Evolutionary conservation across 345 rosid species (phyloP), one percentile per base, ranked within the genome.

Genomic region (Combretum micranthum): DNA sequence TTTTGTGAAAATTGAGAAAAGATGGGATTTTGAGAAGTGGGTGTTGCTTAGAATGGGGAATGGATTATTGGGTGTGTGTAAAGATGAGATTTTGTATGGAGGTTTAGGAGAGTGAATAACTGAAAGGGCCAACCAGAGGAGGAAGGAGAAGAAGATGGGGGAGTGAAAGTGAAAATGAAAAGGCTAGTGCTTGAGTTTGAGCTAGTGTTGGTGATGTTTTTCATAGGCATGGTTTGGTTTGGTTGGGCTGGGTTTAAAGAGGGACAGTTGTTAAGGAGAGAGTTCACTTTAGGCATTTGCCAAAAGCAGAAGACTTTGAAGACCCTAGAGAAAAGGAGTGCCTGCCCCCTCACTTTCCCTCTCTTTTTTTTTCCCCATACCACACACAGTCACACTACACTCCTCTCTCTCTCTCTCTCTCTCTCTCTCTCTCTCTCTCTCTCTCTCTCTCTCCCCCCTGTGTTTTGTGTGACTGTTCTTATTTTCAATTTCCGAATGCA

Each of bases 321-420:
- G 18, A 15, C 20, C 60, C 13, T 5, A 18, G 4, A 18, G 50
- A 15, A 15, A 49, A 42, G 25, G 68, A 56, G 42, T 65, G 20
- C 21, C 14, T 22, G n/a, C n/a, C n/a, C n/a, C n/a, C n/a, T 52
- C 44, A 61, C 50, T 52, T 37, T 48, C 59, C 52, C 47, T 52
- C 68, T 61, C 62, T 26, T 47, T 42, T 15, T 26, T 51, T 19
- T 18, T 13, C 8, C n/a, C n/a, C n/a, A n/a, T n/a, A n/a, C n/a
- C n/a, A n/a, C n/a, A n/a, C n/a, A n/a, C n/a, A n/a, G n/a, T n/a
- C n/a, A n/a, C n/a, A n/a, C n/a, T n/a, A n/a, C n/a, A n/a, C n/a
- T n/a, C 15, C 4, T 13, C 45, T 79, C 62, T 66, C 75, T 64
- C 57, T 68, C 56, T 64, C 71, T 42, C 23, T 60, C 21, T 13